These are phyloP conservation scores for Pichia sp. DNA, from an alignment of 1,139 yeast species.

Conservation along the genomic window DNA sequence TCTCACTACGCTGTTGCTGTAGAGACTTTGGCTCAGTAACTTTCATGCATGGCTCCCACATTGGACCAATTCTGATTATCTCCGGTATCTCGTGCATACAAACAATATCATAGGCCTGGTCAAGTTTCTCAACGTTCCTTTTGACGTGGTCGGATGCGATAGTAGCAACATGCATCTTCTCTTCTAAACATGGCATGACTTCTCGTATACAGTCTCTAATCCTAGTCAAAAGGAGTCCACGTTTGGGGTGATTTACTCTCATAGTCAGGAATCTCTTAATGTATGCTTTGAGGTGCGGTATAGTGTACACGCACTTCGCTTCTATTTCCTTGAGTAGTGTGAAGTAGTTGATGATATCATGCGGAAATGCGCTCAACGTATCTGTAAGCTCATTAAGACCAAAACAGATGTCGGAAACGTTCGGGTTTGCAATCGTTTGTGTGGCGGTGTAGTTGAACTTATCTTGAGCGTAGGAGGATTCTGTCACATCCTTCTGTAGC, in stretches of 20 bases:
- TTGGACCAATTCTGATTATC: slow-evolving; percentile 57
- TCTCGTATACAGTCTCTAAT: slow-evolving; percentile 47
- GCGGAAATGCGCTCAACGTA: slow-evolving; percentile 85
- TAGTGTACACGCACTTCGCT: slow-evolving; percentile 77
- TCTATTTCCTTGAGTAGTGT: slow-evolving; percentile 89
- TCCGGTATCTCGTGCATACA: slow-evolving; percentile 72
- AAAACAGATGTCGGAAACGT: slow-evolving; percentile 47
- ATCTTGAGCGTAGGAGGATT: not conserved
- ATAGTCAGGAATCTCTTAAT: slow-evolving; percentile 51
- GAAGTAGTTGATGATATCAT: slow-evolving; percentile 75
- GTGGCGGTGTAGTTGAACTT: too few species aligned
- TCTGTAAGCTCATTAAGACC: slow-evolving; percentile 91
- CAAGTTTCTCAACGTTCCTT: slow-evolving; percentile 64
- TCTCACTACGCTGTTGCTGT: slow-evolving; percentile 69
- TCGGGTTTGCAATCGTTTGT: too few species aligned
- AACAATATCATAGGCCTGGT: slow-evolving; percentile 72
- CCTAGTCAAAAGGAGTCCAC: slow-evolving; percentile 27
- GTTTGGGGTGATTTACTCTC: slow-evolving; percentile 32
- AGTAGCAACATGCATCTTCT: slow-evolving; percentile 95
- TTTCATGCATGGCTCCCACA: slow-evolving; percentile 86
- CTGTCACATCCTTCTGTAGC: slow-evolving; percentile 14
- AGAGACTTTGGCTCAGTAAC: slow-evolving; percentile 48
- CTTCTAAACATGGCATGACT: slow-evolving; percentile 88
- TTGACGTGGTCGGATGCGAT: slow-evolving; percentile 76
- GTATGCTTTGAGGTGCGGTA: slow-evolving; percentile 57